phyloP scores from a whole-genome alignment of 2,329 filamentous ascomycete species.

The Nothomitra cinnamomea region DNA sequence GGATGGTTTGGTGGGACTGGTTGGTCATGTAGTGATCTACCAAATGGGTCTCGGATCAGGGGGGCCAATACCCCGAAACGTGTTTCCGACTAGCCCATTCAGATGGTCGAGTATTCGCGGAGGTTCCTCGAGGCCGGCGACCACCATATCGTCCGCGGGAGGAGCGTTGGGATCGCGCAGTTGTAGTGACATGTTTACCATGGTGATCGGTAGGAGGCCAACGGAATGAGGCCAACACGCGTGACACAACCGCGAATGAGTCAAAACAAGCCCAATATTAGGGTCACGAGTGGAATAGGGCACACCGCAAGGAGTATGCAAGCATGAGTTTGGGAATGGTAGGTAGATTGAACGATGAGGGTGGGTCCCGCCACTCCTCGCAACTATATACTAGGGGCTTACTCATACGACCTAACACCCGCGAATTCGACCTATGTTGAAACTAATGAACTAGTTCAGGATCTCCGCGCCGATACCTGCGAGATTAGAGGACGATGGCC shows the following conservation, averaged over 20 bases:
- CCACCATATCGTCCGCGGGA: not conserved
- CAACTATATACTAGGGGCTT: constrained; percentile 1
- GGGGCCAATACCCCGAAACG: not conserved
- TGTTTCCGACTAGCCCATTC: not conserved
- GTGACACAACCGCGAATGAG: not conserved
- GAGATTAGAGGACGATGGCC: not conserved
- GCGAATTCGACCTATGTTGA: not conserved
- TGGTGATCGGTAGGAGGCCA: not conserved
- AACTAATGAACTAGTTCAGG: not conserved
- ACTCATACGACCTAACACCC: constrained; percentile 1
- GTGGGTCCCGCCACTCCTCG: not conserved
- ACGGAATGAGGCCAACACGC: constrained; percentile 1
- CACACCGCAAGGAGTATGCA: not conserved
- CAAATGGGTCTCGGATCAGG: not conserved
- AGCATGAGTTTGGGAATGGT: not conserved
- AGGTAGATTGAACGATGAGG: not conserved
- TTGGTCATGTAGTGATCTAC: not conserved
- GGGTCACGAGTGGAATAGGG: not conserved
- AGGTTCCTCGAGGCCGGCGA: not conserved
- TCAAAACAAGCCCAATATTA: not conserved
- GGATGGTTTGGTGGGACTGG: constrained; percentile 1
- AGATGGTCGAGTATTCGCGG: not conserved
- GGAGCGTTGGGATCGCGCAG: not conserved
- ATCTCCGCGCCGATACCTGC: too few species aligned
- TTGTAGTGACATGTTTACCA: constrained; percentile 1